Percentiles rank a stretch among this genome's conserved stretches.
Evolutionary conservation across 306 rosid genomes (phyloP).

Genomic region (Rosa persica): DNA sequence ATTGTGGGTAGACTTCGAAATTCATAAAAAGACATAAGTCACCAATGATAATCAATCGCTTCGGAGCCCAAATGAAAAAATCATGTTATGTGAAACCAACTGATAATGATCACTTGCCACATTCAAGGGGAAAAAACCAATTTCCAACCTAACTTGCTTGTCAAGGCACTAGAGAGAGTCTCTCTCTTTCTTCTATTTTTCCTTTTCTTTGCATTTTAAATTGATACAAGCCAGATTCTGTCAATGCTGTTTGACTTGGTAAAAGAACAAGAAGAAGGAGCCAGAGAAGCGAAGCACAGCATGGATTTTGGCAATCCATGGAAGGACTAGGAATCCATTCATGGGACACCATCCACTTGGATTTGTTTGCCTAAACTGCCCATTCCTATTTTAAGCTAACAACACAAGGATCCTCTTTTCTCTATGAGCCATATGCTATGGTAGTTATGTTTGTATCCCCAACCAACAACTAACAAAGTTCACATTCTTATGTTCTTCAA

Average conservation of each 20-base stretch:
- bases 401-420: not conserved
- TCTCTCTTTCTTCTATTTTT: not conserved
- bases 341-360: constrained; percentile 28
- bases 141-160: constrained; percentile 1
- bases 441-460: constrained; percentile 7
- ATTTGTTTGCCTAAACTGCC: not conserved
- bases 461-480: not conserved
- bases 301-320: constrained; percentile 9
- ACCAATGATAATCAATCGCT: not conserved
- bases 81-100: not conserved
- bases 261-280: not conserved
- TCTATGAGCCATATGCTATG: not conserved
- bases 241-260: constrained; percentile 24
- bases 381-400: constrained; percentile 23
- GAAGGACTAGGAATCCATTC: constrained; percentile 10
- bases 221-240: not conserved
- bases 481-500: not conserved
- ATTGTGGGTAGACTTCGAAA: not conserved
- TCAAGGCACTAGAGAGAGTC: not conserved
- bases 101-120: not conserved
- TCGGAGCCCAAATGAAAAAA: not conserved
- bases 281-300: constrained; percentile 19
- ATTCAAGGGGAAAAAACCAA: not conserved
- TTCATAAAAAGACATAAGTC: not conserved
- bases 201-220: not conserved